These are phyloP conservation scores for Stagonosporopsis tanaceti DNA, from an alignment of 2,329 filamentous ascomycete genomes.

Conservation along the genomic window DNA sequence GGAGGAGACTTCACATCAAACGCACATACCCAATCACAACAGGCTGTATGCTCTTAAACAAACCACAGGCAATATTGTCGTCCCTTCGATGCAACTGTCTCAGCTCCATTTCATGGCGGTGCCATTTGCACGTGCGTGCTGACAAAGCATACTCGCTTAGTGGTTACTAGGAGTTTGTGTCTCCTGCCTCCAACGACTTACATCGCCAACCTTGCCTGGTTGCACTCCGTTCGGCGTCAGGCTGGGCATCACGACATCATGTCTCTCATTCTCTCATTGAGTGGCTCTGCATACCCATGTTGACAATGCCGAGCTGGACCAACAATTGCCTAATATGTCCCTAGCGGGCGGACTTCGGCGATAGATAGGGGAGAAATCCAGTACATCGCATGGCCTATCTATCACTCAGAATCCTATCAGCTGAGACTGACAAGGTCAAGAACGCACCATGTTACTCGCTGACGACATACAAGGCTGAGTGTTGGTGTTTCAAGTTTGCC, in stretches of 20 bases:
- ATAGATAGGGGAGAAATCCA: background rate
- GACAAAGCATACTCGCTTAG: slow-evolving; percentile 13
- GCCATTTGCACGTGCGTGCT: slow-evolving; percentile 9
- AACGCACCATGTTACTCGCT: background rate
- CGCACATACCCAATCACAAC: background rate
- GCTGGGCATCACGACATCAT: background rate
- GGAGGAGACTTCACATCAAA: background rate
- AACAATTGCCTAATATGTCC: slow-evolving; percentile 2
- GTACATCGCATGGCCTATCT: background rate
- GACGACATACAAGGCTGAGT: slow-evolving; percentile 1
- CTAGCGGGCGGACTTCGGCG: slow-evolving; percentile 17
- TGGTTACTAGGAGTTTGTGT: background rate
- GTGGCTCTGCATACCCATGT: slow-evolving; percentile 4
- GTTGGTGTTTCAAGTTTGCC: slow-evolving; percentile 11
- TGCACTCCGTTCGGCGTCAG: background rate
- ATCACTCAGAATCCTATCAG: background rate
- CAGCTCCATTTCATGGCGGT: background rate
- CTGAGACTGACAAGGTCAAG: background rate
- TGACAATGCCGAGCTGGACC: background rate
- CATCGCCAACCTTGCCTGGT: background rate
- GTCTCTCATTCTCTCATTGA: background rate
- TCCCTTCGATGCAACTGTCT: background rate
- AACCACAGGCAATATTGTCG: too few species aligned
- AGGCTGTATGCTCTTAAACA: too few species aligned
- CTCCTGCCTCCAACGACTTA: background rate